Conservation (phyloP, 495 filamentous ascomycete species). For the Daldinia caldariorum region DNA sequence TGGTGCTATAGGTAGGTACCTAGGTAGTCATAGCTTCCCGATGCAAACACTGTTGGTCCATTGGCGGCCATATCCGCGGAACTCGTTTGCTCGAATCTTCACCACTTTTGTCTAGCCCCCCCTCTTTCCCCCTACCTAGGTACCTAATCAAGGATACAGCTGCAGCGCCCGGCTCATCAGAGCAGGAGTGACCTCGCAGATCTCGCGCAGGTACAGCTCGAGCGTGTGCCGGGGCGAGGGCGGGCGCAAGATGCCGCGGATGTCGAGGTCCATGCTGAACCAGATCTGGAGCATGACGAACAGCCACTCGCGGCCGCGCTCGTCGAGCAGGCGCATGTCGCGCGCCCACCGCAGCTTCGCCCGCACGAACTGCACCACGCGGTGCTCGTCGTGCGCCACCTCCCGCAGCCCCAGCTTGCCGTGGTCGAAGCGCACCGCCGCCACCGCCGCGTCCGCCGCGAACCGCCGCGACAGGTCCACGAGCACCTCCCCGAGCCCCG, state of each 20-base stretch:
- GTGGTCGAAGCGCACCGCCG: neutral
- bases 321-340: neutral
- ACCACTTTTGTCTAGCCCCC: too few relatives aligned
- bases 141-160: neutral
- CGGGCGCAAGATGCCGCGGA: neutral
- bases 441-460: neutral
- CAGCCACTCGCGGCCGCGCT: neutral
- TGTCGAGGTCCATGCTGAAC: neutral
- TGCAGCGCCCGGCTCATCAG: neutral
- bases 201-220: neutral
- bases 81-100: neutral
- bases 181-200: neutral
- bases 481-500: neutral
- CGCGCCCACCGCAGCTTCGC: neutral
- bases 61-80: neutral
- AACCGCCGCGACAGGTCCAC: neutral
- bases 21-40: neutral
- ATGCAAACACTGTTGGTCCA: too few relatives aligned
- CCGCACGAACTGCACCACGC: neutral
- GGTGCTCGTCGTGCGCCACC: neutral
- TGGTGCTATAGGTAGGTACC: too few relatives aligned
- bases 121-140: too few relatives aligned
- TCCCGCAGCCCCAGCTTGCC: neutral
- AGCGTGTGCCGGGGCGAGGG: neutral
- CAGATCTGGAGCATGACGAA: slow-evolving; percentile 1